Base-by-base conservation (phyloP, 2,329 filamentous ascomycete species). In the Waltergamsia citrina region DNA sequence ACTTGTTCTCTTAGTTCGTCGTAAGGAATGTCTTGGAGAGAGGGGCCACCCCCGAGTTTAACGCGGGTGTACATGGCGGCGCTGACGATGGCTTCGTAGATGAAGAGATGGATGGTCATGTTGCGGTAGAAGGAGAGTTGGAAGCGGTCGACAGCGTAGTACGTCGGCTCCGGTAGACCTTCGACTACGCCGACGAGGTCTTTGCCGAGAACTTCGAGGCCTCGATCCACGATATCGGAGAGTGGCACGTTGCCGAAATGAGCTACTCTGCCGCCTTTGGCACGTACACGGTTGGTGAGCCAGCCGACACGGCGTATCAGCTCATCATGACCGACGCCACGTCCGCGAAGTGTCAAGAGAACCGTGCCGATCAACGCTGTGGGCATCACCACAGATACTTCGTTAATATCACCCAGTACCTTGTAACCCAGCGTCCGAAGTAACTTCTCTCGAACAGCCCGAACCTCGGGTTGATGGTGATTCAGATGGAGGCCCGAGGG, bases 91-190 rank as follows among this genome's bases (percentile, higher is more conserved):
- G 90, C 84, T 53, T 96, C 88, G 3, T 86, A 82, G 37, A 98
- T 92, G 56, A 98, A 98, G 5, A 98, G 72, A 53, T 98, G 92
- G 41, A 98, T 98, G 0, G 90, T 95, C 92, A 96, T 96, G 58
- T 98, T 98, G 34, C 92, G 81, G 60, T 98, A 98, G 58, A 98
- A 98, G 0, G 87, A 94, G 8, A 98, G 72, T 53, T 98, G 92
- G 64, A 98, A 98, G 34, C 87, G 75, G 55, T 98, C 92, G 25
- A 95, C 87, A 5, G 92, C 92, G 49, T 85, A 94, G 57, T 85
- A 96, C 0, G 92, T 96, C 14, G 85, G 85, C 53, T 98, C 92
- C 0, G 84, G 82, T 5, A 98, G 62, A 1, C 81, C 85, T 24
- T 80, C 72, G 0, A 94, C 70, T 5, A 80, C 66, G 5, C 88